Base-by-base conservation (phyloP, 1,284 basidiomycete genomes). In the Ceratobasidium sp. region DNA sequence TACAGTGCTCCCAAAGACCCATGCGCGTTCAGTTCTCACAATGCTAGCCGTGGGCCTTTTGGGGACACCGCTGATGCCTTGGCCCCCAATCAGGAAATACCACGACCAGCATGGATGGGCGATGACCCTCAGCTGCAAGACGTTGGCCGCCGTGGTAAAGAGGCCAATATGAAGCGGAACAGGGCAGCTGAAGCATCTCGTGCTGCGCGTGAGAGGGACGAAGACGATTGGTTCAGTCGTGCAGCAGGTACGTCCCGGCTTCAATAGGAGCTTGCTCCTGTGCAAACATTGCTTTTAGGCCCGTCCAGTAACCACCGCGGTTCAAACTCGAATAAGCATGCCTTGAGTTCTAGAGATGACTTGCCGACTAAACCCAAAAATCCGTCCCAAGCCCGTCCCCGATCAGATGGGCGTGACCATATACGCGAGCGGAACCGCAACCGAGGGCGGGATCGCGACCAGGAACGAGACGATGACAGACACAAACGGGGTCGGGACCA, bases 181-280 rank as follows among this genome's bases (percentile, higher is more conserved):
- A 53, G 54, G 48, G 66, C 54, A n/a, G 66, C 66, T 16, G 66
- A 71, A 41, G 66, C 66, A 48, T 68, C 65, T 24, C 66, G 66
- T 16, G 14, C 34, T n/a, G 53, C 54, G 19, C 37, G 37, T 9
- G 66, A 71, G 24, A 34, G 54, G 13, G 66, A 71, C 22, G 66
- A 71, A 2, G 66, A 71, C 27, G 66, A 71, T 39, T 71, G 66
- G 66, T 71, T 71, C 22, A 71, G 66, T 59, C 66, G 66, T 58
- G 56, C 14, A 48, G 39, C 46, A 22, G 53, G 54, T 58, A 46
- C 14, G 43, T 56, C 31, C 34, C n/a, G 31, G 31, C 29, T 34
- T 37, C 39, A 56, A 46, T 43, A 1, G 11, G 59, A 22, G 34
- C n/a, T 24, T n/a, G 22, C n/a, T 11, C 13, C 8, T 24, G 11